Conservation (phyloP, 2,329 filamentous ascomycete species). For the Botryosphaeria dothidea region DNA sequence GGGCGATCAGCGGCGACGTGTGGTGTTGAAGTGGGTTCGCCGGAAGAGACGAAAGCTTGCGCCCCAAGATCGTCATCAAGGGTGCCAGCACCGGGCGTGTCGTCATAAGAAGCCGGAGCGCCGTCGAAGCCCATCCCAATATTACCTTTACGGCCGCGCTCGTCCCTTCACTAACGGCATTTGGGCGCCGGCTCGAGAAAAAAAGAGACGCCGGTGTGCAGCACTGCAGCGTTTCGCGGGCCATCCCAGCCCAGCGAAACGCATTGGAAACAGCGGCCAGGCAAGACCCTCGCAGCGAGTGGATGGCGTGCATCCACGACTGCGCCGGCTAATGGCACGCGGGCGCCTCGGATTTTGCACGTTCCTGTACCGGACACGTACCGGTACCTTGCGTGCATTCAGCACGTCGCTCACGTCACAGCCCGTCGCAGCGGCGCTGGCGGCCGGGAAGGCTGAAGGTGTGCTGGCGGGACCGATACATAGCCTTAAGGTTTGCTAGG, state of each 20-base stretch:
- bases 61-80: constrained; percentile 13
- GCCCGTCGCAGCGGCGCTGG: neutral
- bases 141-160: constrained; percentile 3
- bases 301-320: constrained; percentile 5
- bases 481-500: neutral
- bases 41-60: constrained; percentile 1
- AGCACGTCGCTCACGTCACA: neutral
- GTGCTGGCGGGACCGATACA: neutral
- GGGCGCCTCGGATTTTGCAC: neutral
- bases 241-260: neutral
- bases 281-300: neutral
- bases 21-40: constrained; percentile 17
- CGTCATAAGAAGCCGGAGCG: constrained; percentile 11
- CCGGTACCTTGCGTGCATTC: neutral
- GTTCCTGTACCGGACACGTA: neutral
- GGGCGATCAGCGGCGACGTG: constrained; percentile 16
- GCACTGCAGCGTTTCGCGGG: neutral
- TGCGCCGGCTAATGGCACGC: neutral
- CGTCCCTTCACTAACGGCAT: constrained; percentile 2
- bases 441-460: neutral
- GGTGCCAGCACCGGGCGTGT: constrained; percentile 11
- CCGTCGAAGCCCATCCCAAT: constrained; percentile 4
- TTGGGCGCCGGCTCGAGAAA: constrained; percentile 1
- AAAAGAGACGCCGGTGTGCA: neutral
- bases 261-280: neutral